Base-by-base conservation (phyloP, 2,329 filamentous ascomycete genomes). In the Aspergillus sp. region DNA sequence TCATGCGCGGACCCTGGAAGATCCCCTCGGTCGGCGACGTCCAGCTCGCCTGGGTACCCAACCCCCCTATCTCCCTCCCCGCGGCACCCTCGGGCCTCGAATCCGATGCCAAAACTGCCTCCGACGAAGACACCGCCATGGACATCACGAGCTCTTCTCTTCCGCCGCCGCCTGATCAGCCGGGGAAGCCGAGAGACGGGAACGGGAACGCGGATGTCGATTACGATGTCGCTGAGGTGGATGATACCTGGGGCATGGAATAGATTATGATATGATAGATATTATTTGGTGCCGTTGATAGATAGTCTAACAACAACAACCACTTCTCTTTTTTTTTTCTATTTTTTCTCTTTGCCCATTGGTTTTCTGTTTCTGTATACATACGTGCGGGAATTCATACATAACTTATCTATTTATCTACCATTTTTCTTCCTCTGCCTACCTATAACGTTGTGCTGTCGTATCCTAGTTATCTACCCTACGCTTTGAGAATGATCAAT, bases 11-110 rank as follows among this genome's bases (percentile, higher is more conserved):
- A 9, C 67, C 78, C 0, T 71, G 73, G 58, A 70, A 76, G 5
- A 83, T 86, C 52, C 82, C 82, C 1, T 76, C 78, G 2, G 75
- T 85, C 6, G 83, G 82, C 29, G 80, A 82, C 49, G 77, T 85
- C 26, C 81, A 86, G 51, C 73, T 86, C 47, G 74, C 77, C 2
- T 87, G 85, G 85, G 73, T 83, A n/a, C 71, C 78, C 39, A 77
- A 77, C 29, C 72, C 71, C 1, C 73, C 71, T 3, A 65, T 73
- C 20, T 52, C 66, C 9, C 32, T 66, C n/a, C 53, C 65, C 1
- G 36, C 65, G 10, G 31, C 63, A 9, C 55, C 63, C 24, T 54
- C 63, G 4, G 58, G 42, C 12, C 54, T 60, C 2, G 63, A 55
- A 3, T 45, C 65, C 11, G 68, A 73, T 31, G 52, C 56, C 42